Conservation (phyloP, 495 filamentous ascomycete species). For the Lichina pygmaea region DNA sequence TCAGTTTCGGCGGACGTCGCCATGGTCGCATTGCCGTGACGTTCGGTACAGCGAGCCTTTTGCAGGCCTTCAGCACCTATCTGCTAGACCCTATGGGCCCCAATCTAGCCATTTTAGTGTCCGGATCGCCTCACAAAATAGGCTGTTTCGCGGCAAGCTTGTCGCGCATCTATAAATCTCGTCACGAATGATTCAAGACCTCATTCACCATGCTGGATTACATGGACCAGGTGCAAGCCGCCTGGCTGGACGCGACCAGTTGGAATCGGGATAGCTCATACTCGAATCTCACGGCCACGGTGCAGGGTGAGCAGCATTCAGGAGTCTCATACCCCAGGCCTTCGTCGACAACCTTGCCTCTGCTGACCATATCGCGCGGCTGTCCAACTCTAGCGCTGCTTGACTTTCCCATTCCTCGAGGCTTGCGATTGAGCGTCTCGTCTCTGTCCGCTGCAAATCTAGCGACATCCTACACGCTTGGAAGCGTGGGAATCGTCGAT, state of each 20-base stretch:
- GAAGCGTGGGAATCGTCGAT: conserved; percentile 63
- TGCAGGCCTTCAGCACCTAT: too few relatives aligned
- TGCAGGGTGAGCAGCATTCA: conserved; percentile 29
- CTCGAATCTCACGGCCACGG: conserved; percentile 61
- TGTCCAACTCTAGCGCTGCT: conserved; percentile 33
- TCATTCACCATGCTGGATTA: conserved; percentile 55
- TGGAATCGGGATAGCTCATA: conserved; percentile 94
- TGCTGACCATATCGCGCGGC: background rate
- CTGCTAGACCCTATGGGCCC: too few relatives aligned
- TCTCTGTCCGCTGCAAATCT: conserved; percentile 79
- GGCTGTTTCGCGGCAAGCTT: too few relatives aligned
- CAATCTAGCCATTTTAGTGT: too few relatives aligned
- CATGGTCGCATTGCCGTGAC: too few relatives aligned
- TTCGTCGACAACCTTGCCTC: background rate
- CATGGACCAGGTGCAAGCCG: conserved; percentile 91
- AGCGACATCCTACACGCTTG: conserved; percentile 70
- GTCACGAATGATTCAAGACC: background rate
- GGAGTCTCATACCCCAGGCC: background rate
- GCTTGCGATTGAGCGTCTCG: conserved; percentile 59
- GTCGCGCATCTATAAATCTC: too few relatives aligned
- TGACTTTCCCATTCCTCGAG: conserved; percentile 56
- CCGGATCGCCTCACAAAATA: too few relatives aligned
- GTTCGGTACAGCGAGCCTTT: too few relatives aligned
- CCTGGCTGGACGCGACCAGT: conserved; percentile 61
- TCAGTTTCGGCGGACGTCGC: too few relatives aligned